A percentile compares a stretch with the other conserved stretches of the same genome.
Conservation (phyloP, 148 eudicot genomes). For the Rhododendron vialii region DNA sequence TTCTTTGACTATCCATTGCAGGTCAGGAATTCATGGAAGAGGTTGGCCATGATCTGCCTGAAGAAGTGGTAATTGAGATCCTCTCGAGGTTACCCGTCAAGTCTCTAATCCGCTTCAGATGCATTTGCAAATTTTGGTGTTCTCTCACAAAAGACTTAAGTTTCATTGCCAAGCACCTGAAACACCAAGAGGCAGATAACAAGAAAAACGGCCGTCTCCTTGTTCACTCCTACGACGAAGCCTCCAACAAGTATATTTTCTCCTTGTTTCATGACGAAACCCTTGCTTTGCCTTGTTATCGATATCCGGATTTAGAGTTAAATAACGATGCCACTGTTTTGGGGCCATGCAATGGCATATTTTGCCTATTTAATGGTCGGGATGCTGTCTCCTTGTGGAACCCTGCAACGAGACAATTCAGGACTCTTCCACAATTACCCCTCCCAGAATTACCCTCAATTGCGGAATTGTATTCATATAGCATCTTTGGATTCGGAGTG, state of each 20-base stretch:
- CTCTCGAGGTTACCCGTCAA: not conserved
- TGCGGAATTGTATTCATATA: not conserved
- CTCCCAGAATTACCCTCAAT: not conserved
- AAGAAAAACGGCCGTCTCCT: not conserved
- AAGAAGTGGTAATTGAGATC: not conserved
- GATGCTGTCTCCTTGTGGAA: not conserved
- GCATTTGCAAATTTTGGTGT: not conserved
- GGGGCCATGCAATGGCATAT: not conserved
- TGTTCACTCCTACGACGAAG: not conserved
- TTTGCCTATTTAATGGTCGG: not conserved
- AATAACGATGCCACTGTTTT: not conserved
- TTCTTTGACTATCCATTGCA: no score
- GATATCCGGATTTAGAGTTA: not conserved
- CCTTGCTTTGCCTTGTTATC: not conserved
- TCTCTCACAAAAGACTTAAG: not conserved
- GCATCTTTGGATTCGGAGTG: not conserved
- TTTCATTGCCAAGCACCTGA: not conserved
- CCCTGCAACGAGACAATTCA: not conserved
- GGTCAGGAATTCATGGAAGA: not conserved
- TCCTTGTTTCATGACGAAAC: not conserved
- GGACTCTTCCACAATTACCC: not conserved
- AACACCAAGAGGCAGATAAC: not conserved
- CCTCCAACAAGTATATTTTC: not conserved
- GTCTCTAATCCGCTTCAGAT: not conserved
- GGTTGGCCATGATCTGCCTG: not conserved